Base-by-base conservation (phyloP, 768 basidiomycete species). In the Megacollybia marginata region DNA sequence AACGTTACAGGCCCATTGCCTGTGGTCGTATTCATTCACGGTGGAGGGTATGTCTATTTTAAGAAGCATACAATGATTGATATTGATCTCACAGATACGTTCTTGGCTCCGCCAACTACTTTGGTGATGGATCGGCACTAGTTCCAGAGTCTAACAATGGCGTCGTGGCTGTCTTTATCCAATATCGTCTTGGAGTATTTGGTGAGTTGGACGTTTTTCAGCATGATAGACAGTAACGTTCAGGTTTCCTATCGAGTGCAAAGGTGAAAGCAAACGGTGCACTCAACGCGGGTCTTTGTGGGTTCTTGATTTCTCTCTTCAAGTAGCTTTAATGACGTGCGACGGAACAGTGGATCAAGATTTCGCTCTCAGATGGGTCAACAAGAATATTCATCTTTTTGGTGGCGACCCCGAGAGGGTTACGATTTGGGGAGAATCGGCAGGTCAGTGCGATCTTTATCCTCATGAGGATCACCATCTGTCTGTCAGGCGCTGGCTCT, bases 401-500 rank as follows among this genome's bases (percentile, higher is more conserved):
- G 59, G 60, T 5, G 60, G 60, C 1, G 55, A 60, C 33, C 48
- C 58, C 10, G 12, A 36, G 1, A 54, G 54, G 28, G 58, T 60
- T 2, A 60, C 59, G 1, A 58, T 60, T 12, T 60, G 57, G 58
- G 59, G 61, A 15, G 48, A 58, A 42, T 54, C 51, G 9, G 56
- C 56, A 1, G 38, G 38, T 18, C 3, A 40, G 35, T 40, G 13
- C 38, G 38, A 15, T 40, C 2, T 5, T 15, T 5, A 4, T 40
- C 15, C 18, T 15, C 18, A 40, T 3, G 38, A 8, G 38, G 5
- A 40, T 40, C 38, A 40, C 8, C 13, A 15, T 40, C 3, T n/a
- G n/a, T n/a, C n/a, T n/a, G n/a, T n/a, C 3, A 70, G 66, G 66
- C 13, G 67, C 57, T 2, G 67, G 67, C 7, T 68, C 67, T 13